Evolutionary conservation across 805 yeast species (phyloP), one percentile per base, ranked within the genome.

Genomic region (Yarrowia sp.): DNA sequence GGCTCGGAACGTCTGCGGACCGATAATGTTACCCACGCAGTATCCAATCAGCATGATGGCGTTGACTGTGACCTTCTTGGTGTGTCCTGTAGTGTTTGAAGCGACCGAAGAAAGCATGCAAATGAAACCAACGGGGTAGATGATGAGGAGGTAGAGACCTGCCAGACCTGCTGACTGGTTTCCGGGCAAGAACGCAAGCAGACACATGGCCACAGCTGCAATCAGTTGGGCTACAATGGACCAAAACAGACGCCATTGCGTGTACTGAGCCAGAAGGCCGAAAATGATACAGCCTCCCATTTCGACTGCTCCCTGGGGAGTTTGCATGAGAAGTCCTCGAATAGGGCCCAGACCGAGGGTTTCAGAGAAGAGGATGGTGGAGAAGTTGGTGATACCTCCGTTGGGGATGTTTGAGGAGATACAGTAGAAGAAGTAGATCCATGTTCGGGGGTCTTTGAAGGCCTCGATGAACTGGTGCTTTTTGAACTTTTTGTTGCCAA

Each of bases 401-500:
- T 86, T 84, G 74, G 83, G 86, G 72, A 81, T 77, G 73, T 81
- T 79, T 45, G 75, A 75, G 43, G 80, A 74, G 11, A 79, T 75
- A 58, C 77, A 82, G 65, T 79, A 78, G 5, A 79, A 71, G 69
- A 86, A 79, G 70, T 80, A 77, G 26, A 86, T 69, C 83, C 85
- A 86, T 14, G 86, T 80, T 71, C 83, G 82, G 61, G 79, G 70
- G 72, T 87, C 90, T 5, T 70, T 72, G 35, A 85, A 70, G 10
- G 85, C 84, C 72, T 87, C 89, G 35, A 74, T 78, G 63, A 85
- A 76, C 75, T 88, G 90, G 61, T 81, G 75, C 80, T 76, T 77
- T 72, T 86, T 86, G 81, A 87, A 86, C 58, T 80, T 77, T 69
- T 78, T 82, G 72, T 82, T 85, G 68, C 89, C 87, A 74, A 84